Base-by-base conservation (phyloP, 2,329 filamentous ascomycete species). In the Claviceps sp. region DNA sequence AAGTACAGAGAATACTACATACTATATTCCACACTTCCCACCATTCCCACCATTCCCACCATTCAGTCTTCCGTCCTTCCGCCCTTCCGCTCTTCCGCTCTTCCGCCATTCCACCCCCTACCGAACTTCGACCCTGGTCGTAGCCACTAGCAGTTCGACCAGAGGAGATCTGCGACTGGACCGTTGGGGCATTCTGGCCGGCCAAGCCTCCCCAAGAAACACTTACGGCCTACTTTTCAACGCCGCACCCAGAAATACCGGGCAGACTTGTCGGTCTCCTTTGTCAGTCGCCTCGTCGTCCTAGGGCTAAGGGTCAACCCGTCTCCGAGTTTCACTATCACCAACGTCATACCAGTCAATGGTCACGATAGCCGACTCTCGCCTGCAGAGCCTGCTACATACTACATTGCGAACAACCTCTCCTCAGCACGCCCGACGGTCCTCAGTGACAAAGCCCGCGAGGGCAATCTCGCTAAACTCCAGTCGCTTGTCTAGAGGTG, bases 401-500 rank as follows among this genome's bases (percentile, higher is more conserved):
- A 41, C 47, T 22, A 34, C 30, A 20, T 40, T 49, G 45, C 22
- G 13, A 14, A 48, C 53, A 24, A 50, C 50, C 24, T 47, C 24
- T 20, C 43, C 41, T 40, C 36, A 45, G 36, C 44, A 36, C 45
- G 8, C 37, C 41, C 47, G 43, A 34, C 61, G 59, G 26, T 36
- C 48, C 59, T 61, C 57, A 53, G 65, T 66, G 65, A 67, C 64
- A 66, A 68, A 74, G 75, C 75, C 76, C 73, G 67, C 65, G 68
- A 74, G 74, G 76, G 76, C 74, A 69, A 69, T 68, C 65, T 67
- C n/a, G 30, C 36, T 63, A 64, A 69, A 50, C 66, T 73, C 72
- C 73, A 78, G 78, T 75, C 71, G 78, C 70, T 76, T 77, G 65
- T 73, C 79, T 65, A 77, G 78, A 72, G 76, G 68, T 70, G 74